phyloP scores from a whole-genome alignment of 176 grass and related monocot genomes.

The Avena atlantica region DNA sequence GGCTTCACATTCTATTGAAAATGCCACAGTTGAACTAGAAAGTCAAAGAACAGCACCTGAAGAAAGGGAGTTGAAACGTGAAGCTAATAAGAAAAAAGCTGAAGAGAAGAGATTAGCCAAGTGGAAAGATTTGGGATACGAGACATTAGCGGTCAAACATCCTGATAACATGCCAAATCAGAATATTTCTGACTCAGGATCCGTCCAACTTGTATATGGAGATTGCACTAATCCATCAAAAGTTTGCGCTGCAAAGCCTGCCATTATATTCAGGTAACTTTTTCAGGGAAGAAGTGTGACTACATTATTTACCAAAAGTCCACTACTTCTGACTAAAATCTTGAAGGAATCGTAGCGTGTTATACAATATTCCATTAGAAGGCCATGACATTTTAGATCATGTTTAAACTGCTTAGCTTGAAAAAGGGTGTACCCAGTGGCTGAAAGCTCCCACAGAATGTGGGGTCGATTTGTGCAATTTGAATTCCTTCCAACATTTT shows the following conservation, averaged over 20 bases:
- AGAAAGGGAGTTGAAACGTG: conserved; percentile 67
- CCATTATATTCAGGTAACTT: conserved; percentile 91
- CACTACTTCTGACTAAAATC: not conserved
- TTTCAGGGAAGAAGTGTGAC: conserved; percentile 35
- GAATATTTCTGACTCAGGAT: conserved; percentile 58
- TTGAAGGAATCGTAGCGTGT: not conserved
- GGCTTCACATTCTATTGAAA: conserved; percentile 59
- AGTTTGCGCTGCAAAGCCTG: conserved; percentile 65
- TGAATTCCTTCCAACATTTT: conserved; percentile 15
- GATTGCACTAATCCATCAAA: conserved; percentile 89
- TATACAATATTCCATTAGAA: conserved; percentile 31
- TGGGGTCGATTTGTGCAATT: not conserved
- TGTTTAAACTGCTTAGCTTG: conserved; percentile 30
- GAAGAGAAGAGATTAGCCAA: conserved; percentile 83
- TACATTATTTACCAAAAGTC: conserved; percentile 27
- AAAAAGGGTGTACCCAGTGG: not conserved
- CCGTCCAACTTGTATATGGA: conserved; percentile 89
- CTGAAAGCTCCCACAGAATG: too few species aligned
- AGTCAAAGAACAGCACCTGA: conserved; percentile 59
- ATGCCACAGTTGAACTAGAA: conserved; percentile 50
- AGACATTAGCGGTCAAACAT: conserved; percentile 66
- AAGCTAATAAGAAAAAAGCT: conserved; percentile 75
- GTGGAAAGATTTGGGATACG: conserved; percentile 83
- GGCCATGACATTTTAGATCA: conserved; percentile 24
- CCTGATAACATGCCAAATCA: conserved; percentile 61